Conservation (phyloP, 2,329 filamentous ascomycete genomes). For the Trichophyton mentagrophytes region DNA sequence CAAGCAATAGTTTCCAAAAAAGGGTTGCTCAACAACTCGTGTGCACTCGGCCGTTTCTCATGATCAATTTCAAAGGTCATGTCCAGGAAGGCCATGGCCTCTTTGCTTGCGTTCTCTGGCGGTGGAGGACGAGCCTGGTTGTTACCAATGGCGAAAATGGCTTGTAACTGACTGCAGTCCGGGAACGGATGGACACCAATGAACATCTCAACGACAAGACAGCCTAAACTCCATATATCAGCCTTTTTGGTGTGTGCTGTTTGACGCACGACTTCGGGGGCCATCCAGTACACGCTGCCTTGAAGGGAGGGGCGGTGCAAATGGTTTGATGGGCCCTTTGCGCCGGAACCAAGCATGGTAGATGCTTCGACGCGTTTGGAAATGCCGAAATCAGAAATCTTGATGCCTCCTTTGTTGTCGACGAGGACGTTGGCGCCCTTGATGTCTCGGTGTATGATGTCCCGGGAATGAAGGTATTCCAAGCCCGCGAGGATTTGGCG, state of each 20-base stretch:
- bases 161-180: conserved; percentile 90
- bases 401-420: conserved; percentile 97
- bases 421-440: conserved; percentile 98
- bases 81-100: conserved; percentile 69
- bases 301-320: conserved; percentile 62
- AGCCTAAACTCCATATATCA: conserved; percentile 96
- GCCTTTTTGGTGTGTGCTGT: conserved; percentile 97
- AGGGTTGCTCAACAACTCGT: conserved; percentile 71
- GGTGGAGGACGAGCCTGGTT: conserved; percentile 77
- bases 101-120: conserved; percentile 71
- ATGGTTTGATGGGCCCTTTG: conserved; percentile 27
- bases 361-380: conserved; percentile 93
- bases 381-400: conserved; percentile 98
- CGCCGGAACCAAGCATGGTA: conserved; percentile 51
- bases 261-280: conserved; percentile 93
- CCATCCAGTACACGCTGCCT: conserved; percentile 99
- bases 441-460: conserved; percentile 98
- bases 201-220: conserved; percentile 98
- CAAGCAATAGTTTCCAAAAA: conserved; percentile 65
- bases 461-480: conserved; percentile 81
- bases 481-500: conserved; percentile 87
- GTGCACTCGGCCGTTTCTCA: conserved; percentile 78
- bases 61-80: conserved; percentile 95
- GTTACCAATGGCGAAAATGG: conserved; percentile 95
- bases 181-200: conserved; percentile 93